Evolutionary conservation across 1,139 yeast species (phyloP).

Genomic region (Trichomonascaceae sp.): DNA sequence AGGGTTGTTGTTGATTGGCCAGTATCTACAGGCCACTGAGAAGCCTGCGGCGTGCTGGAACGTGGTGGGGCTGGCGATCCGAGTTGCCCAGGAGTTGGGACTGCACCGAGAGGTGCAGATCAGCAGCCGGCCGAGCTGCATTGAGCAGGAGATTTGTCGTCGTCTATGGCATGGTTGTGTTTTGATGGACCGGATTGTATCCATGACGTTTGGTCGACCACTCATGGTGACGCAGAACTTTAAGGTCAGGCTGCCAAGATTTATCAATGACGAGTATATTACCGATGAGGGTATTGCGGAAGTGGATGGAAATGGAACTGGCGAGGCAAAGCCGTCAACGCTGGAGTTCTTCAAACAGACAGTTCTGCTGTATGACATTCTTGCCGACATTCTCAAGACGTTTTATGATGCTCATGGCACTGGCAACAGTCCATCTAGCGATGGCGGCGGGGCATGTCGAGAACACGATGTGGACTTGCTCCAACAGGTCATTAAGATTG

Average conservation of each 20-base stretch:
- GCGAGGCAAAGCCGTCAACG: conserved; percentile 7
- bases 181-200: conserved; percentile 11
- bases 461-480: conserved; percentile 3
- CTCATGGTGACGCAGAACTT: conserved; percentile 9
- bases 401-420: conserved; percentile 7
- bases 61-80: conserved; percentile 11
- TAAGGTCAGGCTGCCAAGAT: conserved; percentile 8
- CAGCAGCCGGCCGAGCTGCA: conserved; percentile 5
- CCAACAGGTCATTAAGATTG: conserved; percentile 7
- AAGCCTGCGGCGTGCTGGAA: conserved; percentile 12
- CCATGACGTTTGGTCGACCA: conserved; percentile 13
- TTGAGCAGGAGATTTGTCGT: conserved; percentile 13
- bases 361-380: conserved; percentile 8
- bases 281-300: conserved; percentile 8
- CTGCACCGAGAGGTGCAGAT: conserved; percentile 11
- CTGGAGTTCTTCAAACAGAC: conserved; percentile 9
- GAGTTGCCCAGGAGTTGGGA: conserved; percentile 16
- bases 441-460: too few relatives aligned
- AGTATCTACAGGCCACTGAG: conserved; percentile 13
- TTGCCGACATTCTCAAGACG: conserved; percentile 7
- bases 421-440: not conserved
- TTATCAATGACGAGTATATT: conserved; percentile 11
- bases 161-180: conserved; percentile 14
- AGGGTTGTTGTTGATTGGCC: conserved; percentile 11
- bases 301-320: not conserved